Percentiles rank a stretch among this genome's conserved stretches.
phyloP scores from a whole-genome alignment of 139 green algal genomes.

The Gonium pectorale region DNA sequence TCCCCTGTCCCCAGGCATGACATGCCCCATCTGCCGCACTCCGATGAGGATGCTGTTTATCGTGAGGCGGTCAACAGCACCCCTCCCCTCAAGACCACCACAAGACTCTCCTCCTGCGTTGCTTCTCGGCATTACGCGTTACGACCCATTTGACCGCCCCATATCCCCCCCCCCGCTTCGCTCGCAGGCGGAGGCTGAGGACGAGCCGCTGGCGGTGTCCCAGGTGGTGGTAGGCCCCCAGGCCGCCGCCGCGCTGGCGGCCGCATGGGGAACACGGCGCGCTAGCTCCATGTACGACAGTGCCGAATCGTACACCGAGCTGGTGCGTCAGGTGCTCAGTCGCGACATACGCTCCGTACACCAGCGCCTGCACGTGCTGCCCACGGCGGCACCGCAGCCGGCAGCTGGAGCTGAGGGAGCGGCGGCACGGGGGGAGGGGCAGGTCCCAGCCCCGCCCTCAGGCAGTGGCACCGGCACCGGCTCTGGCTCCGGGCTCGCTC shows the following conservation, averaged over 20 bases:
- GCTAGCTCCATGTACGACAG: slow-evolving; percentile 46
- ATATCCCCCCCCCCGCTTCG: neutral
- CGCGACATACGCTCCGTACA: slow-evolving; percentile 82
- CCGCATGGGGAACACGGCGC: slow-evolving; percentile 17
- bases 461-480: neutral
- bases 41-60: no score
- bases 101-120: no score
- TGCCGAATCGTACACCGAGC: slow-evolving; percentile 31
- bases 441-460: neutral
- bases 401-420: no score
- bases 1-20: no score
- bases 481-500: neutral
- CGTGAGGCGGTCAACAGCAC: no score
- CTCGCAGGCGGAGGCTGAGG: slow-evolving; percentile 56
- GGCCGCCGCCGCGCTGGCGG: neutral
- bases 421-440: no score
- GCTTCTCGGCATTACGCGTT: no score
- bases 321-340: slow-evolving; percentile 71
- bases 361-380: slow-evolving; percentile 63
- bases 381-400: neutral
- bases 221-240: slow-evolving; percentile 44
- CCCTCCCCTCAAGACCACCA: no score
- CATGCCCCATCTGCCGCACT: no score
- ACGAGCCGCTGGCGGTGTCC: slow-evolving; percentile 62
- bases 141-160: neutral